Percentiles rank a stretch among this genome's conserved stretches.
Evolutionary conservation across 495 filamentous ascomycete species (phyloP).

Genomic region (Bathelium albidoporum): DNA sequence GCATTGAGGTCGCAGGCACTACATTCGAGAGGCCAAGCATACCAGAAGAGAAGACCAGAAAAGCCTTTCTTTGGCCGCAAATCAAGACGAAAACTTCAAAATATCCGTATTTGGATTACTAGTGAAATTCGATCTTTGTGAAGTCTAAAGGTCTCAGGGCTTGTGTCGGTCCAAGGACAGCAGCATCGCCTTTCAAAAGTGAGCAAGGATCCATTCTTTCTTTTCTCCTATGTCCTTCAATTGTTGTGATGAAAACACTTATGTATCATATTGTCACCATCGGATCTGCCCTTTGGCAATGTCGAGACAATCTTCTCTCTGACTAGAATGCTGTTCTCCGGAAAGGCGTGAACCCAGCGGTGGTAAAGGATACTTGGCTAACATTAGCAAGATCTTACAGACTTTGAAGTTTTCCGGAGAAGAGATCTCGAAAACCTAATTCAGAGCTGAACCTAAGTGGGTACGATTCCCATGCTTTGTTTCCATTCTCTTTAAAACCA

Average conservation of each 20-base stretch:
- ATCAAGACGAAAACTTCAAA: background rate
- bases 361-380: too few relatives aligned
- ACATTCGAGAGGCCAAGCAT: background rate
- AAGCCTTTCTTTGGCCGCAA: background rate
- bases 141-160: background rate
- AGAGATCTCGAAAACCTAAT: too few relatives aligned
- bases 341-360: too few relatives aligned
- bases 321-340: background rate
- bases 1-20: background rate
- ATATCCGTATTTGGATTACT: background rate
- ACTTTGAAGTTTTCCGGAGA: too few relatives aligned
- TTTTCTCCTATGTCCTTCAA: background rate
- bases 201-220: background rate
- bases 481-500: background rate
- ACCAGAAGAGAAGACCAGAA: background rate
- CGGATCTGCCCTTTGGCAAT: background rate
- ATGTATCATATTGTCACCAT: background rate
- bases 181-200: background rate
- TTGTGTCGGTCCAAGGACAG: background rate
- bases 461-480: too few relatives aligned
- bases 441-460: too few relatives aligned
- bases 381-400: too few relatives aligned
- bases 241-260: background rate
- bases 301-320: slow-evolving; percentile 2
- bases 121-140: background rate